Evolutionary conservation across 2,329 filamentous ascomycete genomes (phyloP), one percentile per base, ranked within the genome.

Genomic region (Thermomyces lanuginosus): DNA sequence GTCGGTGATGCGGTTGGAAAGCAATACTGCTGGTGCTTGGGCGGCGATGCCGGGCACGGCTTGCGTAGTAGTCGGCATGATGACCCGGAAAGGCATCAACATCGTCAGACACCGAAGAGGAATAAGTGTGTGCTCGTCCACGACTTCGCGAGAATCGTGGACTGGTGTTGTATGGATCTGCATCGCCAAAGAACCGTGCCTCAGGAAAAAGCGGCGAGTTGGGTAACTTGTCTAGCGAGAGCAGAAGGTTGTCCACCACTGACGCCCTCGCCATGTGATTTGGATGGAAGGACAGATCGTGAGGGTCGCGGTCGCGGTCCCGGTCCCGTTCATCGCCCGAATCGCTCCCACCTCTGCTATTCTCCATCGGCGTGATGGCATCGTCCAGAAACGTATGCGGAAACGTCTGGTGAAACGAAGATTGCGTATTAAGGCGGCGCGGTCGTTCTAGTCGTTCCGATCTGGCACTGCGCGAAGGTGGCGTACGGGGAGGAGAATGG

Each of bases 171-270:
- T 49, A 46, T 12, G 38, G 28, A 35, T 60, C 55, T 25, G 51
- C 46, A 21, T 55, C 49, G 35, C 56, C 51, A 32, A 49, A 53
- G 13, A 56, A 35, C 12, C 46, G 45, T 29, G 48, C 47, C 26
- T 54, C 50, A 21, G 49, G 48, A 24, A 53, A 33, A 6, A 50
- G 29, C 3, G 48, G 48, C 19, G 51, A 44, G 8, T 45, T 40
- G 2, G 47, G 36, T 46, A 86, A 72, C 51, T 86, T 78, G 54
- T 92, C 86, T 37, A 98, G 73, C 21, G 84, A 92, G 38, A 89
- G 64, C 34, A 95, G 72, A 76, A 98, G 89, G 53, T 93, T 92
- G 53, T 89, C 78, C 33, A 98, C 82, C 39, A 98, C 73, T 18
- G 84, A 93, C 46, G 92, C 81, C 40, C 86, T 73, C 21, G 79